Evolutionary conservation across 1,139 yeast species (phyloP), one percentile per base, ranked within the genome.

Genomic region (Scheffersomyces stambukii): DNA sequence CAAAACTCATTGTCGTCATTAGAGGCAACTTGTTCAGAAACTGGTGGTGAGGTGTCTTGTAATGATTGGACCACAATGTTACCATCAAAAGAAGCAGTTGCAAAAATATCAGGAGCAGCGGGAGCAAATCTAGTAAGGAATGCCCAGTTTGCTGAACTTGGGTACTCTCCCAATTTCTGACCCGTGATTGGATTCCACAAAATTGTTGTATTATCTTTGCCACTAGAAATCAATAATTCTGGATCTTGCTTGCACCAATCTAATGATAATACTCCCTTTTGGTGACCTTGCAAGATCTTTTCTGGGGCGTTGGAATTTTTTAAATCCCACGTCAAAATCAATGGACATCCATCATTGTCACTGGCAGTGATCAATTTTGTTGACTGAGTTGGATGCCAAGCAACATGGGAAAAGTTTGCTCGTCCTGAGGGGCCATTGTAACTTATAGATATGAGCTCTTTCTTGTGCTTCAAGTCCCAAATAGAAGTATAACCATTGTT

Each of bases 231-330:
- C 45, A 93, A 64, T 43, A 91, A 67, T 31, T 70, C 69, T 27
- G 85, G 77, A 54, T 93, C 99, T 41, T 80, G 81, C 31, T 67
- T 59, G 57, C 96, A 88, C 99, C 99, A 93, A 52, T 91, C 96
- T 37, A 91, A 60, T 3, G 95, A 84, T 33, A 91, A 60, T 10
- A 91, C 81, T 19, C 98, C 98, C 57, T 83, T 82, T 30, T 77
- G 74, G 54, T 91, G 97, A 31, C 96, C 96, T 29, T 64, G 60
- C 48, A 91, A 59, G 16, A 83, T 65, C 38, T 64, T 62, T 51
- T 85, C 89, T 6, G 99, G 98, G 13, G 84, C 89, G 50, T 83
- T 82, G 14, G 96, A 77, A 54, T 91, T 91, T 57, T 96, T 77
- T 50, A 93, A 71, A 62, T 91, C 97, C 98, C 98, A 93, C 10